A percentile compares a stretch with the other conserved stretches of the same genome.
Evolutionary conservation across 2,329 filamentous ascomycete genomes (phyloP).

Genomic region (Alternaria metachromatica): DNA sequence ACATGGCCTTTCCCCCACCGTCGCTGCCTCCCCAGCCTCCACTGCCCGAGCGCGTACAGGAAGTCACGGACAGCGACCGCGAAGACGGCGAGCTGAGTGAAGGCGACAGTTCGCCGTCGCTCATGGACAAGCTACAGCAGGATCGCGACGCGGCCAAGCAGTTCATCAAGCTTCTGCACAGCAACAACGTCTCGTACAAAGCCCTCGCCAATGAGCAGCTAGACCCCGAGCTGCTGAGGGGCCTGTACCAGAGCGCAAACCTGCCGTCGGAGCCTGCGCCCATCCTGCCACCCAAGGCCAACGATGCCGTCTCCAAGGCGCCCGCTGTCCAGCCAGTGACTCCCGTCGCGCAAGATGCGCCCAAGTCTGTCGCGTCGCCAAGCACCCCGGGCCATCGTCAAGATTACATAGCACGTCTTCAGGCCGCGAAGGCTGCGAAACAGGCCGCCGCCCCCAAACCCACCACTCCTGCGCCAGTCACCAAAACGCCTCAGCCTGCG

Average conservation of each 20-base stretch:
- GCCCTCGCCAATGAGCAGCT: constrained; percentile 60
- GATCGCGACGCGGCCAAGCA: constrained; percentile 44
- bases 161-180: constrained; percentile 50
- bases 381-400: constrained; percentile 67
- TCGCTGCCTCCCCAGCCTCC: constrained; percentile 24
- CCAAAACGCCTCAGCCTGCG: constrained; percentile 19
- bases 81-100: constrained; percentile 84
- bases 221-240: constrained; percentile 34
- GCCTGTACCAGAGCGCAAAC: constrained; percentile 36
- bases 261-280: constrained; percentile 37
- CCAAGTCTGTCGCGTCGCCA: constrained; percentile 23
- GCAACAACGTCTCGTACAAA: constrained; percentile 73
- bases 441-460: constrained; percentile 20
- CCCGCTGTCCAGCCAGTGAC: constrained; percentile 12
- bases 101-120: constrained; percentile 18
- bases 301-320: constrained; percentile 9
- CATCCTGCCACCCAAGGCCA: constrained; percentile 29
- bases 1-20: constrained; percentile 29
- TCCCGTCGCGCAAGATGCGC: constrained; percentile 16
- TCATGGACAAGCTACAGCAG: constrained; percentile 22
- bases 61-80: constrained; percentile 52
- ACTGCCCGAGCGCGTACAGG: constrained; percentile 32
- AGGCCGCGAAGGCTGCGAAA: constrained; percentile 73
- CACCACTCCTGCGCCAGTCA: constrained; percentile 12
- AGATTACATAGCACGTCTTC: constrained; percentile 76